Evolutionary conservation across 768 basidiomycete species (phyloP).

Genomic region (Serendipita sp.): DNA sequence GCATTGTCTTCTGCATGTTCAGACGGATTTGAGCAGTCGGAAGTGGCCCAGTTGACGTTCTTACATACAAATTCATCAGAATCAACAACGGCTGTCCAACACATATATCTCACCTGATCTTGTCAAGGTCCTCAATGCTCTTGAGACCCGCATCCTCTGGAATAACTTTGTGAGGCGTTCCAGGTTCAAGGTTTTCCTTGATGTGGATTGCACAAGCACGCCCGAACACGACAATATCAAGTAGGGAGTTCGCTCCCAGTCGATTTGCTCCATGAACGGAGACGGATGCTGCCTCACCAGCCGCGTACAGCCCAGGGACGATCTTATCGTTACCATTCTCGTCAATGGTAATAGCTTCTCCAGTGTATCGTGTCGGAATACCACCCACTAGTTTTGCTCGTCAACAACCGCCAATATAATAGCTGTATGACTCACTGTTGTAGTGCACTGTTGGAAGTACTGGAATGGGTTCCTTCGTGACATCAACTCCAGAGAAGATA

Average conservation of each 20-base stretch:
- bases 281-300: constrained; percentile 96
- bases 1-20: constrained; percentile 99
- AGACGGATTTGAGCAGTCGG: constrained; percentile 81
- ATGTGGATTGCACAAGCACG: constrained; percentile 99
- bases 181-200: constrained; percentile 73
- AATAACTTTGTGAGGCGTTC: constrained; percentile 79
- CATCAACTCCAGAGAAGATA: constrained; percentile 97
- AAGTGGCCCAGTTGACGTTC: constrained; percentile 63
- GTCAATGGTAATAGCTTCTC: constrained; percentile 83
- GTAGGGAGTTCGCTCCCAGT: constrained; percentile 94
- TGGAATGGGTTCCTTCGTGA: constrained; percentile 98
- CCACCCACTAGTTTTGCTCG: constrained; percentile 63
- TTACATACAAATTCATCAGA: constrained; percentile 13
- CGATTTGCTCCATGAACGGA: constrained; percentile 99
- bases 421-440: constrained; percentile 53
- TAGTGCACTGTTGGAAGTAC: constrained; percentile 97
- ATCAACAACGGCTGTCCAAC: not conserved
- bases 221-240: constrained; percentile 98
- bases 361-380: constrained; percentile 96
- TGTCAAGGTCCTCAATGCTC: constrained; percentile 76
- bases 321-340: constrained; percentile 80
- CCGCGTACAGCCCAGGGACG: constrained; percentile 94
- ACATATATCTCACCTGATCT: constrained; percentile 37
- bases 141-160: constrained; percentile 71
- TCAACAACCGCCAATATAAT: constrained; percentile 6